phyloP scores from a whole-genome alignment of 805 yeast genomes.

The Metschnikowia aberdeeniae region DNA sequence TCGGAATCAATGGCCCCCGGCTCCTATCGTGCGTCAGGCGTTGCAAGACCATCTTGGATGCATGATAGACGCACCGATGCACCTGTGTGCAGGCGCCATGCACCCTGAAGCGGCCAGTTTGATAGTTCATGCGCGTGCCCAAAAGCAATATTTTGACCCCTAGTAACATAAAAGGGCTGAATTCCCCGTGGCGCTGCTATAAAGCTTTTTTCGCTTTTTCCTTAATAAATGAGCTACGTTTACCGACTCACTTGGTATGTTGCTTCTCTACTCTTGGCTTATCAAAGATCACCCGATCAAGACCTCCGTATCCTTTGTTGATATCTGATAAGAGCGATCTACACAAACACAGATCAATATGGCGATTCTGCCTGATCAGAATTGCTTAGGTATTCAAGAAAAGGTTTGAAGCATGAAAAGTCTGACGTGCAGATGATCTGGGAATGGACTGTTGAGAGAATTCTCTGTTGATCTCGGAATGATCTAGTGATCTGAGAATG shows the following conservation, averaged over 20 bases:
- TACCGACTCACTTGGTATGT: slow-evolving; percentile 12
- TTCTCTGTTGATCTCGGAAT: no score
- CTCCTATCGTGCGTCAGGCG: background rate
- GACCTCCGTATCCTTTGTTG: no score
- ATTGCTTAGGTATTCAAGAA: no score
- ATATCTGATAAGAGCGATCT: no score
- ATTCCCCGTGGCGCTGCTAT: background rate
- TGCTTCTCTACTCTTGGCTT: background rate
- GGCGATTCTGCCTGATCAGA: no score
- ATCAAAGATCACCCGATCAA: background rate
- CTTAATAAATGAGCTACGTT: slow-evolving; percentile 6
- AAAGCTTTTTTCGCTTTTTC: background rate
- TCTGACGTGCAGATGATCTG: no score
- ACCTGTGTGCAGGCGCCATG: slow-evolving; percentile 1
- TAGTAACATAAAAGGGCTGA: background rate
- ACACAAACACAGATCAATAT: no score
- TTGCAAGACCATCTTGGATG: slow-evolving; percentile 1
- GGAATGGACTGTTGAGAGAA: no score
- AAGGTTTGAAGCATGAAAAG: no score
- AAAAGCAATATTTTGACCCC: slow-evolving; percentile 3
- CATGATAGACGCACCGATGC: slow-evolving; percentile 6
- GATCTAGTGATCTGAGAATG: no score
- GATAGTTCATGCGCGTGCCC: slow-evolving; percentile 4
- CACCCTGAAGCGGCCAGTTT: slow-evolving; percentile 1
- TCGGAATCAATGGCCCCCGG: background rate